Evolutionary conservation across 2,329 filamentous ascomycete genomes (phyloP), one percentile per base, ranked within the genome.

Genomic region (Ascochyta koolunga): DNA sequence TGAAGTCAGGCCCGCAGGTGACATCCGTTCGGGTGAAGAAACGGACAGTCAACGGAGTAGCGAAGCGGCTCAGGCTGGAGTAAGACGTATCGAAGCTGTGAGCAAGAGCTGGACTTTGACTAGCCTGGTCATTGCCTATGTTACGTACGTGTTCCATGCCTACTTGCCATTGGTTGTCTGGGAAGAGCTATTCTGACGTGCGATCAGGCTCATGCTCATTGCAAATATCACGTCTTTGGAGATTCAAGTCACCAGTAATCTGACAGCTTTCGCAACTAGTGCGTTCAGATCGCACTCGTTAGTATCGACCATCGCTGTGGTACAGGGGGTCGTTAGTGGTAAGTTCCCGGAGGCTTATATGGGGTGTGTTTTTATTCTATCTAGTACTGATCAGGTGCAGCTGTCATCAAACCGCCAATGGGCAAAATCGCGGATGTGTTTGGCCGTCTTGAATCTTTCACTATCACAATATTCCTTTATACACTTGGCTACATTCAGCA

Each of bases 151-250:
- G 54, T 19, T 16, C 22, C 16, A 2, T 11, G 7, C 11, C 18
- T 22, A 3, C 36, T 42, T 16, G 16, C 13, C 24, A n/a, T 29
- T 2, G 5, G 25, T 1, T 19, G 16, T 33, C 2, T 8, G 15
- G n/a, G 19, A 66, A 68, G 59, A 6, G 18, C 11, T 2, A 33
- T 44, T 31, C 33, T 35, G 11, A 52, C 6, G 11, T 19, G 5
- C 4, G 3, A 29, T 16, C 18, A 74, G 68, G 10, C 60, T 73
- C 7, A 67, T 86, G 56, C 77, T 87, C 50, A 84, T 89, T 77
- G 84, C 86, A 18, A 87, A 85, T 62, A 82, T 83, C 42, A 88
- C 85, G 5, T 89, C 86, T n/a, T 78, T 89, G 16, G 86, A 89
- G 69, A 80, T 81, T 15, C 86, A 89, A 66, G 85, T 84, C 8